Evolutionary conservation across 2,329 filamentous ascomycete species (phyloP).

Genomic region (Magnaporthiopsis poae): DNA sequence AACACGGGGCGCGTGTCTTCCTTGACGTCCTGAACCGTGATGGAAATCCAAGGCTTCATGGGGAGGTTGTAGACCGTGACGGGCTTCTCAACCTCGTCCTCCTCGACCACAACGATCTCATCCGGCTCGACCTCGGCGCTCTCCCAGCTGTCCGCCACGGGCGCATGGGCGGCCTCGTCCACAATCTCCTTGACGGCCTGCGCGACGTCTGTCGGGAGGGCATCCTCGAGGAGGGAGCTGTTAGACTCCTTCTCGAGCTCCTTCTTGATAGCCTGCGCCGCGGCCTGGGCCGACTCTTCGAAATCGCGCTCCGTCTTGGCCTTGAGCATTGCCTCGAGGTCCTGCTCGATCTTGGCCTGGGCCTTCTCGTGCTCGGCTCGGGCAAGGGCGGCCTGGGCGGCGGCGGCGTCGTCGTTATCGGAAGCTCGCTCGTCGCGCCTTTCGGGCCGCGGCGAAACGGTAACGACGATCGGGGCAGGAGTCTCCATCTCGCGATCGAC

Average conservation of each 20-base stretch:
- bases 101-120: slow-evolving; percentile 54
- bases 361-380: slow-evolving; percentile 41
- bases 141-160: slow-evolving; percentile 82
- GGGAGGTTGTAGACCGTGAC: slow-evolving; percentile 90
- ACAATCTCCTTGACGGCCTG: slow-evolving; percentile 39
- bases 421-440: slow-evolving; percentile 45
- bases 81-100: slow-evolving; percentile 46
- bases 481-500: slow-evolving; percentile 11
- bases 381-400: slow-evolving; percentile 56
- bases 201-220: slow-evolving; percentile 40
- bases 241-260: slow-evolving; percentile 47
- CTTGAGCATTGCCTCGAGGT: slow-evolving; percentile 39
- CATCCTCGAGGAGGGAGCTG: slow-evolving; percentile 42
- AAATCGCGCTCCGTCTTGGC: slow-evolving; percentile 46
- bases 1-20: slow-evolving; percentile 53
- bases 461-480: slow-evolving; percentile 2
- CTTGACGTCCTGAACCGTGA: slow-evolving; percentile 54
- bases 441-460: slow-evolving; percentile 11
- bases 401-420: slow-evolving; percentile 32
- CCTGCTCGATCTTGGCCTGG: slow-evolving; percentile 37
- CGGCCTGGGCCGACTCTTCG: slow-evolving; percentile 36
- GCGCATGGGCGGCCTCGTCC: slow-evolving; percentile 48
- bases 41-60: slow-evolving; percentile 90
- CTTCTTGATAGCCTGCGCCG: slow-evolving; percentile 40
- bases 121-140: slow-evolving; percentile 63